Conservation (phyloP, 148 eudicot genomes). For the Cornus suecica region DNA sequence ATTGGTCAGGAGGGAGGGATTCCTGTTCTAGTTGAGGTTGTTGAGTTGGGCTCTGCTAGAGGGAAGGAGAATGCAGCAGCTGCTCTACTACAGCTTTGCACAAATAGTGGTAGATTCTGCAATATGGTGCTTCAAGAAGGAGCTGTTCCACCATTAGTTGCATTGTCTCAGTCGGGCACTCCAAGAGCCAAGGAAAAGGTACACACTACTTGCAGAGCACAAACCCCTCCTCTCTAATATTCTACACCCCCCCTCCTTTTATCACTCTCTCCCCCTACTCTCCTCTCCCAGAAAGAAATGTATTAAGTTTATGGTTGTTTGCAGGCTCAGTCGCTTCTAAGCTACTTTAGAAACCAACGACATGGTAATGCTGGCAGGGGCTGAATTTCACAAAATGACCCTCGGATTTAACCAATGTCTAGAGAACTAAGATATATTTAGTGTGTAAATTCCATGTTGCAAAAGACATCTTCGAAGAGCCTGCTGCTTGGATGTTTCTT, state of each 20-base stretch:
- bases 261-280: not conserved
- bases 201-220: not conserved
- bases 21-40: slow-evolving; percentile 72
- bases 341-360: slow-evolving; percentile 32
- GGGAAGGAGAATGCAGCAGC: slow-evolving; percentile 95
- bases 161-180: slow-evolving; percentile 81
- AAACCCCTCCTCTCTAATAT: not conserved
- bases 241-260: not conserved
- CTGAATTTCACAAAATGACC: slow-evolving; percentile 16
- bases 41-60: slow-evolving; percentile 87
- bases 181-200: slow-evolving; percentile 89
- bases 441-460: slow-evolving; percentile 7
- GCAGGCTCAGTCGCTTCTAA: slow-evolving; percentile 41
- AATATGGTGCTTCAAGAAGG: slow-evolving; percentile 75
- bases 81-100: slow-evolving; percentile 74
- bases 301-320: slow-evolving; percentile 8
- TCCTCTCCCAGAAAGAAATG: not conserved
- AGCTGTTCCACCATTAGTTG: slow-evolving; percentile 79
- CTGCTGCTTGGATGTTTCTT: slow-evolving; percentile 2
- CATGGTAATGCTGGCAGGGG: slow-evolving; percentile 29
- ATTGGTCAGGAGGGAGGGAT: slow-evolving; percentile 78
- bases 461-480: not conserved
- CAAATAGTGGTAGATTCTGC: slow-evolving; percentile 57
- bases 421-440: slow-evolving; percentile 8
- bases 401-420: slow-evolving; percentile 4